Evolutionary conservation across 2,329 filamentous ascomycete genomes (phyloP).

Genomic region (Septoria petroselini): DNA sequence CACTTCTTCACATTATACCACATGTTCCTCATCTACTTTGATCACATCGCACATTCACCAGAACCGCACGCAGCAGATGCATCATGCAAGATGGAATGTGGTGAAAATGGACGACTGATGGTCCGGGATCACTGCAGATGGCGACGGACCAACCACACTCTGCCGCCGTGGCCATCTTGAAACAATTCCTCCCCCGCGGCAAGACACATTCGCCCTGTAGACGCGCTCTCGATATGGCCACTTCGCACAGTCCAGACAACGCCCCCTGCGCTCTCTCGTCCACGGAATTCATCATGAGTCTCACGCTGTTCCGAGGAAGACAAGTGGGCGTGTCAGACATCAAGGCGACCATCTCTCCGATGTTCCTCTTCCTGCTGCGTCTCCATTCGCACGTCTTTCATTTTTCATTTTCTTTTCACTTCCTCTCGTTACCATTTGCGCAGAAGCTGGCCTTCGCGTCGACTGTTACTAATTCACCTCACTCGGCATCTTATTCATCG

Average conservation of each 20-base stretch:
- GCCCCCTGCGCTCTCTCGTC: not conserved
- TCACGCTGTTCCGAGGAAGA: not conserved
- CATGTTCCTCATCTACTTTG: too few species aligned
- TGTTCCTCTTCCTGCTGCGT: constrained; percentile 7
- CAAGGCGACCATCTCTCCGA: not conserved
- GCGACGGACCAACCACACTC: not conserved
- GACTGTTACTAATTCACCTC: constrained; percentile 18
- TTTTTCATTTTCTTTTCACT: constrained; percentile 18
- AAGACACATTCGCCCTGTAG: constrained; percentile 18
- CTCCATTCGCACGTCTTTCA: constrained; percentile 9
- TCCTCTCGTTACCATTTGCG: constrained; percentile 18
- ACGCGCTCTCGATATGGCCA: constrained; percentile 27
- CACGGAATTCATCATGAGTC: not conserved
- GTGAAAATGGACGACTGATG: not conserved
- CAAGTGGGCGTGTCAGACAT: not conserved
- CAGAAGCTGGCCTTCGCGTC: constrained; percentile 33
- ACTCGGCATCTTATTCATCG: not conserved
- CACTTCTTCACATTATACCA: too few species aligned
- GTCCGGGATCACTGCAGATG: not conserved
- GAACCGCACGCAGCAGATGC: too few species aligned
- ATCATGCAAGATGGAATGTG: not conserved
- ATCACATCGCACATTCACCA: too few species aligned
- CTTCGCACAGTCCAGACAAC: constrained; percentile 26
- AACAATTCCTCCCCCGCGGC: constrained; percentile 16
- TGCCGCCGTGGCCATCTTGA: not conserved